Evolutionary conservation across 2,329 filamentous ascomycete genomes (phyloP).

Genomic region (Arthrobotrys megalospora): DNA sequence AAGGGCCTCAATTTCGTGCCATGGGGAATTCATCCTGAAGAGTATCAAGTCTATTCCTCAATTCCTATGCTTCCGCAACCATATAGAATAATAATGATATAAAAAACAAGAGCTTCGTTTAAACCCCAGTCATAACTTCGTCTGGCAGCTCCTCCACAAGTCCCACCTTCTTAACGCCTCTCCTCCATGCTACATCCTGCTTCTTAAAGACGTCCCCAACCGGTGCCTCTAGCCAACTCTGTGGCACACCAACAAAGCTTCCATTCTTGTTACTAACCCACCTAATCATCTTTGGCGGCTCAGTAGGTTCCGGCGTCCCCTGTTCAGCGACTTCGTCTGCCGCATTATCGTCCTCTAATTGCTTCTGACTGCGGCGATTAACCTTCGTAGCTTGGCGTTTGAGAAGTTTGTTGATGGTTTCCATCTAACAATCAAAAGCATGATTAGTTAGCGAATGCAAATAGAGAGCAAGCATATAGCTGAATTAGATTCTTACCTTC

Average conservation of each 20-base stretch:
- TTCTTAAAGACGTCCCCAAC: conserved; percentile 72
- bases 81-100: background rate
- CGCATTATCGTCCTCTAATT: conserved; percentile 66
- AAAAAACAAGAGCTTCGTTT: background rate
- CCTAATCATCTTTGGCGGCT: conserved; percentile 76
- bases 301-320: conserved; percentile 68
- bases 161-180: conserved; percentile 65
- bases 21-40: background rate
- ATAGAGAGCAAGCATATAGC: background rate
- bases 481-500: conserved; percentile 72
- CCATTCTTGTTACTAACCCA: conserved; percentile 80
- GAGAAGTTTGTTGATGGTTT: conserved; percentile 90
- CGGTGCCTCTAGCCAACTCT: conserved; percentile 78
- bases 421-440: conserved; percentile 74
- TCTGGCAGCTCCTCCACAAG: conserved; percentile 64
- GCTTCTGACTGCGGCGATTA: conserved; percentile 69
- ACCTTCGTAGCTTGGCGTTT: conserved; percentile 88
- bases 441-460: conserved; percentile 1
- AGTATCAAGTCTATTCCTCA: background rate
- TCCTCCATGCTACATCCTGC: conserved; percentile 67
- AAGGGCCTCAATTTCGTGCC: background rate
- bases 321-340: conserved; percentile 67
- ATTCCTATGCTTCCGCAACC: conserved; percentile 3
- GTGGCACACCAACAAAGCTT: conserved; percentile 76
- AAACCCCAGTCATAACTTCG: conserved; percentile 45